A percentile compares a stretch with the other conserved stretches of the same genome.
Evolutionary conservation across 805 yeast species (phyloP).

Genomic region (Myxozyma udenii): DNA sequence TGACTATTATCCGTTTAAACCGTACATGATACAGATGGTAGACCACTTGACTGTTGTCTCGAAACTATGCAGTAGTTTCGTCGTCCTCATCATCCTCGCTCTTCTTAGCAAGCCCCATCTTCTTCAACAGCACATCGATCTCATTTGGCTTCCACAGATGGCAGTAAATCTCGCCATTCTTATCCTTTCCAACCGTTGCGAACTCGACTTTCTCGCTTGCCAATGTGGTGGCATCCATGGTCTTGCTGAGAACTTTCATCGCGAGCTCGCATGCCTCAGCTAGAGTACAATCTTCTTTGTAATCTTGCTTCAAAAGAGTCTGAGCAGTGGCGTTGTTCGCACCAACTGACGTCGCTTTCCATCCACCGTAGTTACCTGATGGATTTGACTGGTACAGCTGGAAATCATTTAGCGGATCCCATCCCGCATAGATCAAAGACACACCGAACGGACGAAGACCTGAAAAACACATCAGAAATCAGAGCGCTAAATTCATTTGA

Average conservation of each 20-base stretch:
- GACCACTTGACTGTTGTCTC: no score
- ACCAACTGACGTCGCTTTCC: conserved; percentile 98
- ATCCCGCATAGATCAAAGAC: conserved; percentile 89
- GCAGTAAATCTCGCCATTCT: conserved; percentile 54
- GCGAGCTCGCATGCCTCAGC: conserved; percentile 81
- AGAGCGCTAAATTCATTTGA: not conserved
- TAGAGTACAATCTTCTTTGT: conserved; percentile 68
- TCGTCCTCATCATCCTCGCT: conserved; percentile 48
- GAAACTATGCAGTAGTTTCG: not conserved
- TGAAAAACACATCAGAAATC: not conserved
- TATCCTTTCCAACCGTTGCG: conserved; percentile 64
- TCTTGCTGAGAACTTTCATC: conserved; percentile 84
- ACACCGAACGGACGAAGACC: conserved; percentile 97
- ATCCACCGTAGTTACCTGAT: conserved; percentile 94
- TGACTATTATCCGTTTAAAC: no score
- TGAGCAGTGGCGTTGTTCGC: conserved; percentile 96
- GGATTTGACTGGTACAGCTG: conserved; percentile 95
- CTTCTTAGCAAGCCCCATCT: conserved; percentile 63
- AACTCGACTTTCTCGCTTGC: conserved; percentile 90
- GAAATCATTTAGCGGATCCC: conserved; percentile 80
- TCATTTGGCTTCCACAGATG: conserved; percentile 79
- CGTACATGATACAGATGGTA: no score
- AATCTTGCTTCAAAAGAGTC: conserved; percentile 91
- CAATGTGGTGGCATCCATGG: conserved; percentile 83
- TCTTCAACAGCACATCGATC: conserved; percentile 68